Conservation (phyloP, 202 grass and related monocot genomes). For the Brachypodium distachyon region DNA sequence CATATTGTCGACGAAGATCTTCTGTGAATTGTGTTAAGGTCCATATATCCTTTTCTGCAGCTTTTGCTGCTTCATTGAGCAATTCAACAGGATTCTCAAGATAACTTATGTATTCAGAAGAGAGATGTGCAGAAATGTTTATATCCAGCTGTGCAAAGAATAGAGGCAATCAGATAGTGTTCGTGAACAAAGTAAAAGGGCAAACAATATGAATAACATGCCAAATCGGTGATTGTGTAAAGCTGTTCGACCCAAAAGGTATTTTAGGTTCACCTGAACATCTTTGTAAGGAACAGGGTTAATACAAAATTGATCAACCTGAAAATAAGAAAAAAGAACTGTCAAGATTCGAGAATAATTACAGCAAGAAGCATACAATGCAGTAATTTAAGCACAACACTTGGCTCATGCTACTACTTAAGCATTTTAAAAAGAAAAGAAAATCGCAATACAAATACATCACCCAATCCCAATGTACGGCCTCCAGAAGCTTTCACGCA, state of each 20-base stretch:
- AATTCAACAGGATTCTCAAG: slow-evolving; percentile 93
- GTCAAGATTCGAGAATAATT: slow-evolving; percentile 23
- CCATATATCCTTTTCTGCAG: slow-evolving; percentile 85
- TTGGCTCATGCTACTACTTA: not conserved
- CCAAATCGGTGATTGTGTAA: slow-evolving; percentile 19
- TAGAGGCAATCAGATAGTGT: not conserved
- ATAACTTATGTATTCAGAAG: slow-evolving; percentile 91
- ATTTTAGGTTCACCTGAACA: slow-evolving; percentile 57
- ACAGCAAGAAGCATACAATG: not conserved
- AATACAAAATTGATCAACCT: slow-evolving; percentile 91
- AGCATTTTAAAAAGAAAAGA: not conserved
- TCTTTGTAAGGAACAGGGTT: slow-evolving; percentile 61
- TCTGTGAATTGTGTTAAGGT: slow-evolving; percentile 83
- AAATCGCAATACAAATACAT: not conserved
- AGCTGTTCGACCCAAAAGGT: slow-evolving; percentile 19
- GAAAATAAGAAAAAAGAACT: slow-evolving; percentile 18
- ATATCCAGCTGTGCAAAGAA: slow-evolving; percentile 60
- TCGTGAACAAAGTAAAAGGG: not conserved
- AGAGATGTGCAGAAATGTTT: slow-evolving; percentile 74
- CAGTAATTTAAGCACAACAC: not conserved
- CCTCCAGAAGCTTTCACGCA: too few relatives aligned
- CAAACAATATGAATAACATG: slow-evolving; percentile 8
- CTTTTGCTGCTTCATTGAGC: slow-evolving; percentile 76
- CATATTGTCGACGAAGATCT: slow-evolving; percentile 63
- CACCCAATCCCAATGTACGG: too few relatives aligned